Base-by-base conservation (phyloP, 768 basidiomycete species). In the Boletus subcaerulescens region DNA sequence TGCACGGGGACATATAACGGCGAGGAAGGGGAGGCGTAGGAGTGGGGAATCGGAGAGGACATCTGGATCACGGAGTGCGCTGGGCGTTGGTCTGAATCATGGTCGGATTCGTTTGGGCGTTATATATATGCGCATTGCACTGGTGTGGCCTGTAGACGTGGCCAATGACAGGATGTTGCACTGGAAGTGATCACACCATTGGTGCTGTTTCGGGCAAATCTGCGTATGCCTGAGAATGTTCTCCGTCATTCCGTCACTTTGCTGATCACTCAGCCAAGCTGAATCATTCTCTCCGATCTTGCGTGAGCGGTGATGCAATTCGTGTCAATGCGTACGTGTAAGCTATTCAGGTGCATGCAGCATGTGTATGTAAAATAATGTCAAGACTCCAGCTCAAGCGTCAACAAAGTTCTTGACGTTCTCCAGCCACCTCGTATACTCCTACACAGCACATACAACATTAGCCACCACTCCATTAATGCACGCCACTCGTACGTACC, bases 351-450 rank as follows among this genome's bases (percentile, higher is more conserved):
- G 40, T 56, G 51, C 50, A 33, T 24, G 22, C 4, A 24, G 22
- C 22, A 24, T 36, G 31, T 50, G 43, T 43, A 47, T 46, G 35
- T 32, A 31, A n/a, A 14, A 18, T 13, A 22, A 43, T 5, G 11
- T 32, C 15, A 29, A 10, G 3, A 3, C 36, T 7, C 3, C 8
- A n/a, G 29, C 29, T 49, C 72, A 85, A 26, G 76, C 75, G 35
- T 95, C 91, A 58, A 98, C 74, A 66, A 97, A 98, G 20, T 66
- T 68, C 79, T 91, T 88, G 71, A 96, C 86, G 62, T 84, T 84
- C 62, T 80, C 74, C 64, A 98, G 75, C 95, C 95, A 98, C 60
- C 77, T 79, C 65, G 93, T 83, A 73, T 98, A 98, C 75, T 98
- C 95, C 93, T 94, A 46, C 49, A 57, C 38, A 58, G 32, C 52